Conservation (phyloP, 768 basidiomycete genomes). For the Gymnopilus junonius region DNA sequence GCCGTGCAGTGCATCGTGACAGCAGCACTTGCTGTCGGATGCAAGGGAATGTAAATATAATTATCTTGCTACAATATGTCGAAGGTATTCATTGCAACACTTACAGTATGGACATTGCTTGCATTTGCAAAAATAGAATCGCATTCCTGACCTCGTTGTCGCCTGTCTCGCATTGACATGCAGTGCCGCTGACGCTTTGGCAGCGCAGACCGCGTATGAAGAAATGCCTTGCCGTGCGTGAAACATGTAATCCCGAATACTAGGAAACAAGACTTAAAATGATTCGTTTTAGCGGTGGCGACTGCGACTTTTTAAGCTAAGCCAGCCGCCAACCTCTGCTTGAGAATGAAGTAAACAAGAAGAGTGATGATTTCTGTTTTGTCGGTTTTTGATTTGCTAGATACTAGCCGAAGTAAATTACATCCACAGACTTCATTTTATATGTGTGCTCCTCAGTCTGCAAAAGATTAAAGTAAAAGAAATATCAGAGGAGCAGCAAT, state of each 20-base stretch:
- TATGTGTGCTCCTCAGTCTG: background rate
- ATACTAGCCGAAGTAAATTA: background rate
- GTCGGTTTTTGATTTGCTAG: no score
- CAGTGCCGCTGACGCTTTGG: background rate
- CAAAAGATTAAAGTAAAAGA: no score
- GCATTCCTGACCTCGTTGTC: background rate
- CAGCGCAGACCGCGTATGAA: background rate
- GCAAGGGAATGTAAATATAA: background rate
- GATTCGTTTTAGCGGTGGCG: background rate
- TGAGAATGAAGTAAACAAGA: no score
- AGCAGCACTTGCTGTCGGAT: background rate
- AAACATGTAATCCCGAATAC: background rate
- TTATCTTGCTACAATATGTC: background rate
- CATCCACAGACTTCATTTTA: background rate
- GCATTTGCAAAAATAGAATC: background rate
- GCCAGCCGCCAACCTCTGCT: no score
- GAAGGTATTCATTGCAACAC: background rate
- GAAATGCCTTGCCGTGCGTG: background rate
- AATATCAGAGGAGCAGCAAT: background rate
- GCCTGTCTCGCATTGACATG: background rate
- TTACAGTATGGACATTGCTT: background rate
- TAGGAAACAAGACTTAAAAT: background rate
- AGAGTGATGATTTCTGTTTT: no score
- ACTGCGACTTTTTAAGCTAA: background rate
- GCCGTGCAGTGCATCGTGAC: background rate